A percentile compares a stretch with the other conserved stretches of the same genome.
phyloP scores from a whole-genome alignment of 148 eudicot species.

The Euryodendron excelsum region DNA sequence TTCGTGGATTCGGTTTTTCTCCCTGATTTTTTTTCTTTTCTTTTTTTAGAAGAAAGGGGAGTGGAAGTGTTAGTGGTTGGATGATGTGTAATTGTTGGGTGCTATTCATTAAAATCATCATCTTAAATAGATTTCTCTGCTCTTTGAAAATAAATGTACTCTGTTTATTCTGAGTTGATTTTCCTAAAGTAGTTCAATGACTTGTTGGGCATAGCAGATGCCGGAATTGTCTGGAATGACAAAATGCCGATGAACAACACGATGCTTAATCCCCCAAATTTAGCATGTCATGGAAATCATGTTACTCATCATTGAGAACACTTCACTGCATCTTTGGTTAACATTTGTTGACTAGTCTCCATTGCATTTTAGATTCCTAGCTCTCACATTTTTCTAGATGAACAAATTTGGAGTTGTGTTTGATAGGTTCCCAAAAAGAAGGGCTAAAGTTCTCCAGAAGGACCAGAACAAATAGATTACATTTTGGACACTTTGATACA shows the following conservation, averaged over 20 bases:
- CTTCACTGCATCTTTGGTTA: constrained; percentile 2
- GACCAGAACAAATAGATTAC: not conserved
- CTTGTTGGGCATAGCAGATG: not conserved
- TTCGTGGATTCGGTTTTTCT: not conserved
- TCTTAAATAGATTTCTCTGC: constrained; percentile 1
- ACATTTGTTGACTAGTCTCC: not conserved
- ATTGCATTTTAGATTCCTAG: not conserved
- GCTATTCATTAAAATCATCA: not conserved
- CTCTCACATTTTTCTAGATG: not conserved
- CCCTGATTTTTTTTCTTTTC: not conserved
- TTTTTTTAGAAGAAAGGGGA: not conserved
- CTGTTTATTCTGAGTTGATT: not conserved
- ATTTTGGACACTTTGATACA: not conserved
- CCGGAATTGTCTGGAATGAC: too few relatives aligned
- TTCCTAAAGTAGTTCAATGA: not conserved
- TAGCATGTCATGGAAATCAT: not conserved
- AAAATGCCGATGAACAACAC: too few relatives aligned
- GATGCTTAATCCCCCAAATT: not conserved
- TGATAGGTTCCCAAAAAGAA: not conserved
- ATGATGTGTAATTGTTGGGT: not conserved
- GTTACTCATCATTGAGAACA: not conserved
- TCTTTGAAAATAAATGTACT: not conserved
- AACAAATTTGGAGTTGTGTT: not conserved
- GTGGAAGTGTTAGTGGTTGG: not conserved
- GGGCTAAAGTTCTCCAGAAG: not conserved